Evolutionary conservation across 1,284 basidiomycete species (phyloP), one percentile per base, ranked within the genome.

Genomic region (Ustilago hordei): DNA sequence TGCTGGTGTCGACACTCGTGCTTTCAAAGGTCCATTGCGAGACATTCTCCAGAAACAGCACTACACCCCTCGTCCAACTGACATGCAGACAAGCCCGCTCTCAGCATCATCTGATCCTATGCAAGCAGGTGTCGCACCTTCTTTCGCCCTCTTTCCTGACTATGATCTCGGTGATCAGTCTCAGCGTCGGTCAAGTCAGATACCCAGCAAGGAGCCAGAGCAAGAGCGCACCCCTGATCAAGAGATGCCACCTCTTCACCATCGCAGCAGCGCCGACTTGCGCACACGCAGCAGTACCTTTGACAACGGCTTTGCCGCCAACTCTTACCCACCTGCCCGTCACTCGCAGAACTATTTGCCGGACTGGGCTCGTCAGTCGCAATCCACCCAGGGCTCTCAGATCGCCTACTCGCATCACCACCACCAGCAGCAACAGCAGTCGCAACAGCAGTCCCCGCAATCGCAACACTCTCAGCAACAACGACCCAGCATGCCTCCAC

Each of bases 11-110:
- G 81, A 83, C 60, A 66, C 69, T 19, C 62, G 81, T 1, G 80
- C 80, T 32, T 72, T 83, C 64, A 72, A 74, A 47, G 81, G 81
- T 23, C 81, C 78, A 8, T 55, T 83, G 39, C 64, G 80, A 7
- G 77, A 78, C 38, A 79, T 81, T 23, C 47, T 79, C 7, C 80
- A 81, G 53, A 69, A 78, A 50, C 65, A 71, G 12, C 62, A 71
- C 55, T 75, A 69, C 38, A 66, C 66, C 17, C 69, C 66, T 9
- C 52, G 62, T 17, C 48, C 60, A 45, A 71, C 57, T 55, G 68
- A 69, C 55, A 58, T 71, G 64, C 74, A 75, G 55, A 69, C 66
- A 32, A 70, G 67, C n/a, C 70, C 67, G 6, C 54, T 76, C 1
- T 69, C 77, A 2, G 67, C 70, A 9, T 55, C 67, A 12, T 73